These are phyloP conservation scores for Nakazawaea sp. DNA, from an alignment of 805 yeast genomes.

Conservation along the genomic window DNA sequence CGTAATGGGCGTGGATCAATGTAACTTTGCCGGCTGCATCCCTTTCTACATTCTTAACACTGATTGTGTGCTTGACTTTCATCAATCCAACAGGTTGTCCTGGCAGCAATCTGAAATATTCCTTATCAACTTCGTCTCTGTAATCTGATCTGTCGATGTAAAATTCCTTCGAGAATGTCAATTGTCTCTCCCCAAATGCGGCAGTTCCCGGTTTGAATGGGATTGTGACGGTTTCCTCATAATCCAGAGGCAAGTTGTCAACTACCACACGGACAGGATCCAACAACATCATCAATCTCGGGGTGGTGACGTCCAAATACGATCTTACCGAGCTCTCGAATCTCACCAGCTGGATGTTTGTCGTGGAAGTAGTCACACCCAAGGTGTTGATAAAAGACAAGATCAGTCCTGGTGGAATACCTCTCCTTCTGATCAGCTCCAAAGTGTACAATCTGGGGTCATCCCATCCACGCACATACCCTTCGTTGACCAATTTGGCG, in stretches of 20 bases:
- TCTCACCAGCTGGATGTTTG: slow-evolving; percentile 84
- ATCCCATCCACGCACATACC: slow-evolving; percentile 92
- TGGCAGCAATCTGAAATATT: slow-evolving; percentile 90
- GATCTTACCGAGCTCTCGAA: slow-evolving; percentile 86
- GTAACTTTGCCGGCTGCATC: slow-evolving; percentile 58
- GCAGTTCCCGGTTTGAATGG: slow-evolving; percentile 88
- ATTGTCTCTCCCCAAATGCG: slow-evolving; percentile 65
- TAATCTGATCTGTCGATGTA: slow-evolving; percentile 89
- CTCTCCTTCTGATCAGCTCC: slow-evolving; percentile 93
- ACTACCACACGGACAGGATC: slow-evolving; percentile 81
- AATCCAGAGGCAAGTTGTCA: slow-evolving; percentile 75
- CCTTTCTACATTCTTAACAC: slow-evolving; percentile 61
- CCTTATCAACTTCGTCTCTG: slow-evolving; percentile 57
- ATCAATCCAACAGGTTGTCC: slow-evolving; percentile 92
- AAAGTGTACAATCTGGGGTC: slow-evolving; percentile 95
- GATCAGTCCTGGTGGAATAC: slow-evolving; percentile 98
- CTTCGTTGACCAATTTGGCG: slow-evolving; percentile 80
- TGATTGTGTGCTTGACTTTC: slow-evolving; percentile 80
- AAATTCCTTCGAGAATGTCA: slow-evolving; percentile 70
- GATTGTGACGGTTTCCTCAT: slow-evolving; percentile 59
- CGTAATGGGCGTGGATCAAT: slow-evolving; percentile 74
- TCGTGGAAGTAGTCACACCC: slow-evolving; percentile 92
- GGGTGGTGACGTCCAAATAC: slow-evolving; percentile 84
- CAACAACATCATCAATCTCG: slow-evolving; percentile 88
- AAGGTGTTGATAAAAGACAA: slow-evolving; percentile 86